These are phyloP conservation scores for Plasmodium inui DNA, from an alignment of 169 alveolate genomes.

Conservation along the genomic window DNA sequence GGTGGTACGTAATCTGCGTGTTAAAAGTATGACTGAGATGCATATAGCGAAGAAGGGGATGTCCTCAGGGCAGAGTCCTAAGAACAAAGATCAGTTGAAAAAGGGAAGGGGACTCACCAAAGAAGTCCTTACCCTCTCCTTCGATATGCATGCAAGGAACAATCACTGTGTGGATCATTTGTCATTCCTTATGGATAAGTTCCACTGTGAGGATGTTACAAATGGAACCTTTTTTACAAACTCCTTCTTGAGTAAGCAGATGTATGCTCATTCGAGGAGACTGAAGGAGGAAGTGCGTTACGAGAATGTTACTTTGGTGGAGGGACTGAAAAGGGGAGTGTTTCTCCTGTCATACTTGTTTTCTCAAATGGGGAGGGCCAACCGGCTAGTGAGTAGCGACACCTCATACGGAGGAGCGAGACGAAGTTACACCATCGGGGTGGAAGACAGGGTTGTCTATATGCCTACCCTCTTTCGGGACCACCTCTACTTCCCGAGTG, in stretches of 20 bases:
- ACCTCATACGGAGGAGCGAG: background rate
- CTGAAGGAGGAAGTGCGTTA: background rate
- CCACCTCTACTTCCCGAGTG: background rate
- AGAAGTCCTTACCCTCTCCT: conserved; percentile 16
- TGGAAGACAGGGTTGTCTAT: background rate
- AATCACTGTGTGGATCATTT: conserved; percentile 1
- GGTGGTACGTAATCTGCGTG: background rate
- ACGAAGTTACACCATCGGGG: background rate
- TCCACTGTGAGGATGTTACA: conserved; percentile 12
- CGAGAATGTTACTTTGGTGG: background rate
- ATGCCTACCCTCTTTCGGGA: conserved; percentile 22
- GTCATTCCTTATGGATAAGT: conserved; percentile 26
- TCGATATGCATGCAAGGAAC: conserved; percentile 19
- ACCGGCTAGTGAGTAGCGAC: background rate
- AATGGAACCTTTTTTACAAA: conserved; percentile 5
- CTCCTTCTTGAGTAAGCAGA: background rate
- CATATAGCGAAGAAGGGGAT: background rate
- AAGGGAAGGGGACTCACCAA: background rate
- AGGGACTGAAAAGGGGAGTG: conserved; percentile 7
- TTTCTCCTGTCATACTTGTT: conserved; percentile 5
- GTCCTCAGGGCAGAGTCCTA: background rate
- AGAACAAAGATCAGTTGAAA: too few relatives aligned
- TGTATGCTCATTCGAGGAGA: conserved; percentile 10
- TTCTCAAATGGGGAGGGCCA: background rate
- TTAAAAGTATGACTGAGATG: background rate